Evolutionary conservation across 306 rosid species (phyloP), one percentile per base, ranked within the genome.

Genomic region (Alnus rubra): DNA sequence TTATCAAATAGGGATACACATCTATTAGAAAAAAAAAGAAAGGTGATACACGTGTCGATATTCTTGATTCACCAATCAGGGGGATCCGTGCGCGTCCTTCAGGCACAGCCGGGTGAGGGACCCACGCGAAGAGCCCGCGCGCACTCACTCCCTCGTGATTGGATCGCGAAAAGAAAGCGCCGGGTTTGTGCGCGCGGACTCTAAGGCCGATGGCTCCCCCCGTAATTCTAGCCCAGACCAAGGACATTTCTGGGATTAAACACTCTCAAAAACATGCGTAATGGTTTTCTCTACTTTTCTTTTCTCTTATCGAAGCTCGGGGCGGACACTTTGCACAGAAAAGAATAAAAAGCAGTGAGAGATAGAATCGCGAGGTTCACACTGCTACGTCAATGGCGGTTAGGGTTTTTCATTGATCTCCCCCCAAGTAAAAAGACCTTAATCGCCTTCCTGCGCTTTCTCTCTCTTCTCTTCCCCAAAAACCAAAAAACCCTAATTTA

Each of bases 331-430:
- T 55, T 4, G 82, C 88, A 60, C 77, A 59, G 74, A 77, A 81
- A 75, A 81, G 55, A 74, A 79, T 63, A 89, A 79, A 83, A 70
- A 70, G 42, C 3, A 16, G 39, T 45, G 84, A 56, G 60, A 73
- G 76, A 69, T 12, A 63, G 76, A 73, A 69, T 75, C 70, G 80
- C 73, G 69, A 73, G 47, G 70, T 76, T 89, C 80, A 7, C 87
- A 75, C 87, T 84, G 88, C 80, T 81, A 54, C 81, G 75, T 82
- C 58, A 79, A 87, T 92, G 92, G 95, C 91, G 89, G 89, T 88
- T 94, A 89, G 98, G 97, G 98, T 88, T 94, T 87, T 82, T 79
- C 62, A 73, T 82, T 85, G 86, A 88, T 83, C 84, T 81, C 76
- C 80, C 81, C 37, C 35, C 73, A 35, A 47, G 60, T 31, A 14